Percentiles rank a stretch among this genome's conserved stretches.
phyloP scores from a whole-genome alignment of 2,329 filamentous ascomycete genomes.

The Colletotrichum melonis region DNA sequence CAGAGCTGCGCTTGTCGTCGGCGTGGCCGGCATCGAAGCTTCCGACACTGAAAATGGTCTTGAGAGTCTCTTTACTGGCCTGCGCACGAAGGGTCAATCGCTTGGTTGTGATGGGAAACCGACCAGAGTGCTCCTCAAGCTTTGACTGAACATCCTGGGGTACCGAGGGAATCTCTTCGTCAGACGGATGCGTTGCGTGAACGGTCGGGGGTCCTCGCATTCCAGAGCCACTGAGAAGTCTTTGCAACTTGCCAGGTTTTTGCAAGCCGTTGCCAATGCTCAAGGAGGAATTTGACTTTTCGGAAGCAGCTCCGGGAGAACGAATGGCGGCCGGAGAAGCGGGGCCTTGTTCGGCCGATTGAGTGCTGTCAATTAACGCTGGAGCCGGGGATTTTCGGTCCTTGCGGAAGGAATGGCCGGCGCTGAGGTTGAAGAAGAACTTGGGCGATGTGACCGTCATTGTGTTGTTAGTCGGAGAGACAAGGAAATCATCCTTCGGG shows the following conservation, averaged over 20 bases:
- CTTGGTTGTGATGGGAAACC: slow-evolving; percentile 49
- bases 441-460: slow-evolving; percentile 16
- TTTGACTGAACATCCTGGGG: slow-evolving; percentile 49
- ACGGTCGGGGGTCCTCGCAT: slow-evolving; percentile 44
- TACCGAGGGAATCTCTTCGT: slow-evolving; percentile 48
- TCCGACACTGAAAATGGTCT: slow-evolving; percentile 62
- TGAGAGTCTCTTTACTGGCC: slow-evolving; percentile 59
- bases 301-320: slow-evolving; percentile 44
- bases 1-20: neutral
- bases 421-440: slow-evolving; percentile 30
- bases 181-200: slow-evolving; percentile 46
- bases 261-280: slow-evolving; percentile 47
- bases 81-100: slow-evolving; percentile 51
- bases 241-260: slow-evolving; percentile 47
- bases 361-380: slow-evolving; percentile 37
- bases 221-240: slow-evolving; percentile 49
- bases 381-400: slow-evolving; percentile 38
- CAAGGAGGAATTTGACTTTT: slow-evolving; percentile 43
- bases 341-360: slow-evolving; percentile 31
- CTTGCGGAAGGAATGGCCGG: slow-evolving; percentile 29
- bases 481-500: slow-evolving; percentile 44
- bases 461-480: slow-evolving; percentile 10
- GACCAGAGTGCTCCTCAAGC: slow-evolving; percentile 47
- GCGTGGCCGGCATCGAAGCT: slow-evolving; percentile 49
- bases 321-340: slow-evolving; percentile 40